Evolutionary conservation across 2,329 filamentous ascomycete species (phyloP), one percentile per base, ranked within the genome.

Genomic region (Hymenoscyphus linearis): DNA sequence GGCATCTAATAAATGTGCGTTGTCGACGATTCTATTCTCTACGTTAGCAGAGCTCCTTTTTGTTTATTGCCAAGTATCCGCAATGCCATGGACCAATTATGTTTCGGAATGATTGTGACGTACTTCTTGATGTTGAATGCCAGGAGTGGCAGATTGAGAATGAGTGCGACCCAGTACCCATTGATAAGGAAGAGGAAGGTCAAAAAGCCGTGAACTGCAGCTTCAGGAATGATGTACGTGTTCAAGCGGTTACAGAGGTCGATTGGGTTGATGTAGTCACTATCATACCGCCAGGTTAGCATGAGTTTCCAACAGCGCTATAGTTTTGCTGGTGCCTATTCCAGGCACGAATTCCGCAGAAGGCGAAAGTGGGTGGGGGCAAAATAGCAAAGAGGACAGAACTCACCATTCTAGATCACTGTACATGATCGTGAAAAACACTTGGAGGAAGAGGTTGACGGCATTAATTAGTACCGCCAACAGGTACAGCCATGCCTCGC

Each of bases 371-470:
- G 57, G 35, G 27, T 52, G 27, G 36, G 34, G 34, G 34, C 4
- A 7, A 27, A 22, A 31, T 27, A 13, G 14, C 10, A 47, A 47
- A 40, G 53, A 31, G 26, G 26, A 27, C 62, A 25, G n/a, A 37
- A 82, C 90, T 74, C 81, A 96, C 93, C 95, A 99, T 89, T 99
- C 95, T 73, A 99, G 80, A 84, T 99, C 95, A 78, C 91, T 96
- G 81, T 98, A 99, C 96, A 99, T 99, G 75, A 99, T 99, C 62
- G 95, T 99, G 82, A 99, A 99, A 85, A 99, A 99, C 72, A 99
- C 95, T 82, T 99, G 96, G 62, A 99, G 85, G 79, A 99, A 99
- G 74, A 99, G 85, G 83, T 99, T 99, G 86, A 99, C 93, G 81
- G 95, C 95, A 82, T 99, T 99, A 83, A 99, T 96, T 76, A 99